Conservation (phyloP, 108 stramenopile genomes). For the Phaeodactylum tricornutum region DNA sequence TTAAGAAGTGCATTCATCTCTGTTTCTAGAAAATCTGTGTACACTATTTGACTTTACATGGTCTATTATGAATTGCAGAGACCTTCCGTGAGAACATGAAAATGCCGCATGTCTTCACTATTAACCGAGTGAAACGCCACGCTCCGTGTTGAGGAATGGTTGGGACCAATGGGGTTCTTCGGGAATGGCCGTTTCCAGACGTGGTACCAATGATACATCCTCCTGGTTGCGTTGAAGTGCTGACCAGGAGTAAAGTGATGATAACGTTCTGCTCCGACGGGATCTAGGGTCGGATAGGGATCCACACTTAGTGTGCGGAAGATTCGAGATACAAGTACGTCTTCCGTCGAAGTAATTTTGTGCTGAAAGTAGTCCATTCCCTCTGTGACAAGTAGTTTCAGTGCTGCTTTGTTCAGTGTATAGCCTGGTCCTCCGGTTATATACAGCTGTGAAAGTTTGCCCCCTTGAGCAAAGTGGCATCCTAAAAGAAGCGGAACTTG, state of each 20-base stretch:
- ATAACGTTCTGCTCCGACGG: constrained; percentile 81
- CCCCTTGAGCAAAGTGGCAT: constrained; percentile 49
- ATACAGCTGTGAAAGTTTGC: constrained; percentile 21
- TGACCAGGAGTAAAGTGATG: constrained; percentile 92
- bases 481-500: constrained; percentile 46
- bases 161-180: constrained; percentile 31
- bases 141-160: constrained; percentile 80
- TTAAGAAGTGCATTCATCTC: too few species aligned
- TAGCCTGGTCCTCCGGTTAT: constrained; percentile 31
- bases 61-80: too few species aligned
- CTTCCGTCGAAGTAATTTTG: constrained; percentile 72
- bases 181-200: constrained; percentile 34
- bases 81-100: too few species aligned
- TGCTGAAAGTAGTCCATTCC: constrained; percentile 74
- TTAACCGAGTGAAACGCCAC: constrained; percentile 93
- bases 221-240: too few species aligned
- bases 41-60: too few species aligned
- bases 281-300: constrained; percentile 87
- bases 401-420: constrained; percentile 24
- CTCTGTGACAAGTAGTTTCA: constrained; percentile 8
- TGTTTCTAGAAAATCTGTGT: too few species aligned
- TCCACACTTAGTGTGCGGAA: constrained; percentile 54
- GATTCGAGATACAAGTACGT: constrained; percentile 77
- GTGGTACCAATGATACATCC: too few species aligned
- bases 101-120: constrained; percentile 48